Percentiles rank a stretch among this genome's conserved stretches.
phyloP scores from a whole-genome alignment of 1,284 basidiomycete species.

The Mycena citricolor region DNA sequence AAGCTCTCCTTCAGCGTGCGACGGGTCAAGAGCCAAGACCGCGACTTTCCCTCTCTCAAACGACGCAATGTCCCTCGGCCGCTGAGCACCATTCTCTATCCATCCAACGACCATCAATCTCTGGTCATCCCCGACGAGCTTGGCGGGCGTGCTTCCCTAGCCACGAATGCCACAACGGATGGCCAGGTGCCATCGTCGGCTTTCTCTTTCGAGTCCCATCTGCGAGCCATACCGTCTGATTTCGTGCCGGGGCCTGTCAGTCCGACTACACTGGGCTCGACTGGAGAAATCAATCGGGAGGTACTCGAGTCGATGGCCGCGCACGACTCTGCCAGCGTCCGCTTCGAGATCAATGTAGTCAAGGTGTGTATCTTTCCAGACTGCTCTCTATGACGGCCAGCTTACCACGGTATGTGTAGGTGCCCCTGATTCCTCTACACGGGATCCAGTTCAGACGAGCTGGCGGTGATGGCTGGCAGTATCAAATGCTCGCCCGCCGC shows the following conservation, averaged over 20 bases:
- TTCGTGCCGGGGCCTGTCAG: conserved; percentile 46
- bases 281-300: conserved; percentile 65
- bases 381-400: conserved; percentile 8
- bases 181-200: too few species aligned
- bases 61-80: too few species aligned
- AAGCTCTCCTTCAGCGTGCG: conserved; percentile 20
- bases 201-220: conserved; percentile 50
- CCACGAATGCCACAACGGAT: too few species aligned
- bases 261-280: too few species aligned
- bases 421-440: conserved; percentile 91
- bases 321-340: conserved; percentile 78
- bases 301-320: conserved; percentile 73
- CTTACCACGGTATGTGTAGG: conserved; percentile 44
- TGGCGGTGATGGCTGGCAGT: conserved; percentile 95
- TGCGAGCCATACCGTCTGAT: conserved; percentile 71
- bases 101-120: too few species aligned
- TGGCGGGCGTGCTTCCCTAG: too few species aligned
- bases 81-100: too few species aligned
- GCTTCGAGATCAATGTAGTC: conserved; percentile 94
- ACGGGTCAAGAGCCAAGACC: too few species aligned
- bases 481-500: conserved; percentile 93
- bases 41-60: too few species aligned
- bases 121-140: too few species aligned
- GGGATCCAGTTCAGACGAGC: conserved; percentile 95
- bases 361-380: conserved; percentile 59